A percentile compares a stretch with the other conserved stretches of the same genome.
phyloP scores from a whole-genome alignment of 805 yeast species.

The Cyberlindnera mississippiensis region DNA sequence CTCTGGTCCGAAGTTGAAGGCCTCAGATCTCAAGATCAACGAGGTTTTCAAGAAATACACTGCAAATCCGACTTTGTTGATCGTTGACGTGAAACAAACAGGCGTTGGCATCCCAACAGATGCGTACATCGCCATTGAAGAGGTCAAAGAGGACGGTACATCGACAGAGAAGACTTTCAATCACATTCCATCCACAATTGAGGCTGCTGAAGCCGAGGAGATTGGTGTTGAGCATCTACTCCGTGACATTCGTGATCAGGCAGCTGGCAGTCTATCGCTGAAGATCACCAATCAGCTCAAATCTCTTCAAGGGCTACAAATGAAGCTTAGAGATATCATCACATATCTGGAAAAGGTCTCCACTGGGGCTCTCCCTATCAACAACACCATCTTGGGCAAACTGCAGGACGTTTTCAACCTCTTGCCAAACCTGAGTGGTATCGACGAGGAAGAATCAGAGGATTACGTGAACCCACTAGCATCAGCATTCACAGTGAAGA shows the following conservation, averaged over 20 bases:
- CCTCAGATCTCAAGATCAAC: conserved; percentile 87
- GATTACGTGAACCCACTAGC: conserved; percentile 51
- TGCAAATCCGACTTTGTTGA: conserved; percentile 73
- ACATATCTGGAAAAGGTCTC: conserved; percentile 73
- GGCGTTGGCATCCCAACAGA: conserved; percentile 92
- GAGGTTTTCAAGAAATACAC: conserved; percentile 84
- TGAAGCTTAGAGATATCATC: conserved; percentile 73
- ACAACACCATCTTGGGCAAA: conserved; percentile 86
- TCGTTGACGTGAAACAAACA: conserved; percentile 85
- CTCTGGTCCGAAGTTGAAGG: conserved; percentile 88
- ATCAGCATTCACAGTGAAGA: conserved; percentile 83
- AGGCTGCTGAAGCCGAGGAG: conserved; percentile 99
- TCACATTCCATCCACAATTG: conserved; percentile 87
- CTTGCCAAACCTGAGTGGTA: conserved; percentile 67
- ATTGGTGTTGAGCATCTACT: conserved; percentile 96
- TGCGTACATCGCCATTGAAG: conserved; percentile 91
- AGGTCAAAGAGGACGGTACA: conserved; percentile 93
- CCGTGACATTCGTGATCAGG: conserved; percentile 93
- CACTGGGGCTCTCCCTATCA: conserved; percentile 70
- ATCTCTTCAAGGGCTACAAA: conserved; percentile 81
- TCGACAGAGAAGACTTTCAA: conserved; percentile 88
- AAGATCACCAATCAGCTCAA: conserved; percentile 85
- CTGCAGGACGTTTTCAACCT: conserved; percentile 93
- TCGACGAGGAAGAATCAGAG: conserved; percentile 31
- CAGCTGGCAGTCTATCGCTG: conserved; percentile 87